Evolutionary conservation across 2,329 filamentous ascomycete species (phyloP).

Genomic region (Xylariomycetidae sp.): DNA sequence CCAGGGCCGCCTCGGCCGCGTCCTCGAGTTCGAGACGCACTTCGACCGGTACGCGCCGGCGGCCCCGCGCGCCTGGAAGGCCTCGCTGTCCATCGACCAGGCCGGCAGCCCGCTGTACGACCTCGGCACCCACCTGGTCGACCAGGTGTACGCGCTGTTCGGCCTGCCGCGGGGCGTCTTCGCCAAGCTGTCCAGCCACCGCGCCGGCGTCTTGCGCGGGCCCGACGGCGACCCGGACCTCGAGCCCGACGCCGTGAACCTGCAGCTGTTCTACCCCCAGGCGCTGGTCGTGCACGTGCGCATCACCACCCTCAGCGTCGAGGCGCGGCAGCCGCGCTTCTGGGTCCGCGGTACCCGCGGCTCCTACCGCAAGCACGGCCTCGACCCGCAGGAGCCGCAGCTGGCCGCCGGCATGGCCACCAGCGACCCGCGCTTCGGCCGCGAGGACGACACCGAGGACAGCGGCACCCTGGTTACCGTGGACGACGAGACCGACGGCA

Average conservation of each 20-base stretch:
- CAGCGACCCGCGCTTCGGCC: constrained; percentile 57
- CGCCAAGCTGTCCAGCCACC: constrained; percentile 61
- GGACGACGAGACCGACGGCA: constrained; percentile 41
- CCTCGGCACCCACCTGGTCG: constrained; percentile 60
- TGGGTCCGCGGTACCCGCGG: constrained; percentile 72
- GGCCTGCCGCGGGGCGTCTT: constrained; percentile 63
- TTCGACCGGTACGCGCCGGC: constrained; percentile 68
- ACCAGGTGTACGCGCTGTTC: constrained; percentile 67
- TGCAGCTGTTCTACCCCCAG: constrained; percentile 59
- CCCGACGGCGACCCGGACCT: constrained; percentile 32
- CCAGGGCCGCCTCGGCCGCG: constrained; percentile 57
- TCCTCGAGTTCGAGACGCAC: constrained; percentile 73
- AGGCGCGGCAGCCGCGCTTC: constrained; percentile 64
- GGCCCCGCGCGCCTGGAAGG: constrained; percentile 62
- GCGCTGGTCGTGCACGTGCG: constrained; percentile 64
- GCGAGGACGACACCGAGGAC: constrained; percentile 50
- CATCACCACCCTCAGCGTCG: constrained; percentile 61
- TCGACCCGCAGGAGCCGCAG: constrained; percentile 73
- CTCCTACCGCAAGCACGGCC: constrained; percentile 63
- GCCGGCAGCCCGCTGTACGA: background rate
- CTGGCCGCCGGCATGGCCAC: constrained; percentile 58
- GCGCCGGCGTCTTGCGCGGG: constrained; percentile 36
- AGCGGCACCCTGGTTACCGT: constrained; percentile 55
- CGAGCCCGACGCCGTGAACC: constrained; percentile 53
- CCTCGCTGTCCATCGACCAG: constrained; percentile 14